These are phyloP conservation scores for Ganoderma resinaceum DNA, from an alignment of 1,284 basidiomycete genomes.

Conservation along the genomic window DNA sequence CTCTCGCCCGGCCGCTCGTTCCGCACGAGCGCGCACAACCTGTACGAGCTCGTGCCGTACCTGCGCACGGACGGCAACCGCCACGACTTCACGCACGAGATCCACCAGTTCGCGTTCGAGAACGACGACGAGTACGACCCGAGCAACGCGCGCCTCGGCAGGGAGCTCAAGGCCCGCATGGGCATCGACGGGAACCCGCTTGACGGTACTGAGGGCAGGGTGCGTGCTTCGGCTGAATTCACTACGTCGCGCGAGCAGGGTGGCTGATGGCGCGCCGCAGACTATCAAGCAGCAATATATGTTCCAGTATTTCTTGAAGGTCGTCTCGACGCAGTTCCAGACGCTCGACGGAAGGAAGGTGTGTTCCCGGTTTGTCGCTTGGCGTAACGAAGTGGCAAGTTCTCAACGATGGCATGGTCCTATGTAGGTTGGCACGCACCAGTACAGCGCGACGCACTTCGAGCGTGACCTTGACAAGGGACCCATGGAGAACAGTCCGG, in stretches of 20 bases:
- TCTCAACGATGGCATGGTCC: background rate
- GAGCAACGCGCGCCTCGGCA: conserved; percentile 65
- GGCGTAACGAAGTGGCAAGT: background rate
- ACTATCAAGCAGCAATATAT: conserved; percentile 80
- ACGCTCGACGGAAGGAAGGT: conserved; percentile 80
- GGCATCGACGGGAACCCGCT: conserved; percentile 84
- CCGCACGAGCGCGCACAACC: conserved; percentile 84
- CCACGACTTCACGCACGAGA: conserved; percentile 94
- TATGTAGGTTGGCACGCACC: conserved; percentile 85
- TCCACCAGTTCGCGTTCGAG: conserved; percentile 86
- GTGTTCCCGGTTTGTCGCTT: conserved; percentile 35
- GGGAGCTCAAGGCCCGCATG: conserved; percentile 78
- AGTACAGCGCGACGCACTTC: conserved; percentile 96
- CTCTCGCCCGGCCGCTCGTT: conserved; percentile 93
- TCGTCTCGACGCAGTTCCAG: conserved; percentile 91
- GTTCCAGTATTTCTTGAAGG: conserved; percentile 99
- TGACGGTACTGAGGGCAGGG: conserved; percentile 72
- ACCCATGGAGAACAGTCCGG: conserved; percentile 63
- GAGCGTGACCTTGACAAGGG: conserved; percentile 87
- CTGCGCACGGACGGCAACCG: conserved; percentile 86
- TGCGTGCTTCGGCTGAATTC: conserved; percentile 40
- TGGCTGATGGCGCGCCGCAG: conserved; percentile 42
- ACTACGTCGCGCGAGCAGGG: background rate
- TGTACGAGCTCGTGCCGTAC: conserved; percentile 96
- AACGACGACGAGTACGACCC: conserved; percentile 83